phyloP scores from a whole-genome alignment of 1,284 basidiomycete genomes.

The Irpex sp. region DNA sequence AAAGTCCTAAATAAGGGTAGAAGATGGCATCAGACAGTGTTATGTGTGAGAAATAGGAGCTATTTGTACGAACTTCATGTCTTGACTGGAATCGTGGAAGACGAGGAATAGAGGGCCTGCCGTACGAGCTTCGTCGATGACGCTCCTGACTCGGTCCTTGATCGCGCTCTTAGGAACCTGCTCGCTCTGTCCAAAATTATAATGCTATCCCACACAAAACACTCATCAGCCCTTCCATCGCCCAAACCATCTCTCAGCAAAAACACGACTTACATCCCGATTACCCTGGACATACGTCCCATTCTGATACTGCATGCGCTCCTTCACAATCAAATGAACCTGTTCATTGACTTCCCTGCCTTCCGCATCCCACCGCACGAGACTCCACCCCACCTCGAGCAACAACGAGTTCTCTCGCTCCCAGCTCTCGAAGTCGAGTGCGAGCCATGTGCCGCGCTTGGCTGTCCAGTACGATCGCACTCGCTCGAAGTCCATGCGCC shows the following conservation, averaged over 20 bases:
- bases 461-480: constrained; percentile 60
- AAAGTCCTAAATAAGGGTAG: constrained; percentile 41
- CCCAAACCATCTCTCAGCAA: not conserved
- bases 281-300: constrained; percentile 55
- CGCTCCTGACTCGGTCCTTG: constrained; percentile 45
- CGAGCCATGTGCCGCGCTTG: constrained; percentile 64
- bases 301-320: constrained; percentile 55
- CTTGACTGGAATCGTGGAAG: constrained; percentile 73
- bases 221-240: not conserved
- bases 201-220: constrained; percentile 40
- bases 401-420: constrained; percentile 66
- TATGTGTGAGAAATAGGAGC: not conserved
- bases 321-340: constrained; percentile 67
- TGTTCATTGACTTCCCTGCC: constrained; percentile 40
- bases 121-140: constrained; percentile 40
- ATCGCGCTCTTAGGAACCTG: constrained; percentile 47
- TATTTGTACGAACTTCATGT: constrained; percentile 55
- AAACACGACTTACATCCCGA: constrained; percentile 44
- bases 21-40: not conserved
- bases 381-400: constrained; percentile 76
- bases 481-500: constrained; percentile 62
- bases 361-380: constrained; percentile 48
- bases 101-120: constrained; percentile 72
- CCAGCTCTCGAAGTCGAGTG: constrained; percentile 80
- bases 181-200: constrained; percentile 61